Percentiles rank a stretch among this genome's conserved stretches.
Evolutionary conservation across 176 grass and related monocot genomes (phyloP).

Genomic region (Lolium perenne): DNA sequence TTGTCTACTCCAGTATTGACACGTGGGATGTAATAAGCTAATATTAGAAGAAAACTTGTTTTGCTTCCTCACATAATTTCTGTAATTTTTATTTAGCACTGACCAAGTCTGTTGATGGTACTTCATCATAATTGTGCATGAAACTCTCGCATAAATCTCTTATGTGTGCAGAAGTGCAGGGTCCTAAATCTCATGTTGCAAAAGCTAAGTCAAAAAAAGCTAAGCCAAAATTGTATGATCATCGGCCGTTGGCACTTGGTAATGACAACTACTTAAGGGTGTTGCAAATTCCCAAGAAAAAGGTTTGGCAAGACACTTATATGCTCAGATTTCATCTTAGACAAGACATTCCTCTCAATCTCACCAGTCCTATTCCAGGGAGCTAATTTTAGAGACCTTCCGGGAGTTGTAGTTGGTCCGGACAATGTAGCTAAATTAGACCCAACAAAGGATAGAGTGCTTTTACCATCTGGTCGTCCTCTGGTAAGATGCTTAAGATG

Average conservation of each 20-base stretch:
- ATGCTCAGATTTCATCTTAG: constrained; percentile 27
- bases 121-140: constrained; percentile 34
- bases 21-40: constrained; percentile 17
- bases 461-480: constrained; percentile 81
- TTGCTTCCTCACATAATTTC: neutral
- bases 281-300: constrained; percentile 89
- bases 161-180: constrained; percentile 59
- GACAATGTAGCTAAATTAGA: constrained; percentile 90
- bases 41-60: neutral
- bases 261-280: constrained; percentile 89
- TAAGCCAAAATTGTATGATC: constrained; percentile 68
- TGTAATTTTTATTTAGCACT: neutral
- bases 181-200: constrained; percentile 43
- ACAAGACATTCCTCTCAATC: constrained; percentile 23
- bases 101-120: constrained; percentile 14
- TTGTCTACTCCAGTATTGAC: constrained; percentile 12
- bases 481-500: constrained; percentile 57
- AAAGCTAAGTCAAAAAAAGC: constrained; percentile 56
- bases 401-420: constrained; percentile 70
- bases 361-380: constrained; percentile 64
- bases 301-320: constrained; percentile 60
- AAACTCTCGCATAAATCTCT: constrained; percentile 46
- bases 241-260: constrained; percentile 58
- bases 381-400: constrained; percentile 98
- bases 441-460: constrained; percentile 69